These are phyloP conservation scores for Amphicarpaea edgeworthii DNA, from an alignment of 306 rosid genomes.

Conservation along the genomic window DNA sequence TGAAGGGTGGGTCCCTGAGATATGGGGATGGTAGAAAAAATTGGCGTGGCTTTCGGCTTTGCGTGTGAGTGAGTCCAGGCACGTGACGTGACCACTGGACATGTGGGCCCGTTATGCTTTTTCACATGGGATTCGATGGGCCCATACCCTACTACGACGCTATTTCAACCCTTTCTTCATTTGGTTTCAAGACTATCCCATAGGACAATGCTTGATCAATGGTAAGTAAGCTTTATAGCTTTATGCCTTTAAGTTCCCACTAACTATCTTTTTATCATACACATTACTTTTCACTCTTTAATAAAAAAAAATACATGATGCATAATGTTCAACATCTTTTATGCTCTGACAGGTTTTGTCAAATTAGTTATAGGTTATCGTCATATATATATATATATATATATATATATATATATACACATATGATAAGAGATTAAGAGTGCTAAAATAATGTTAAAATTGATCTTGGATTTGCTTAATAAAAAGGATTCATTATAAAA, in stretches of 20 bases:
- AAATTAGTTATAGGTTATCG: too few relatives aligned
- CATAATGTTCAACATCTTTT: too few relatives aligned
- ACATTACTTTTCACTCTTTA: neutral
- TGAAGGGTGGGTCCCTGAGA: slow-evolving; percentile 38
- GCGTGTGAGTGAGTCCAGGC: slow-evolving; percentile 11
- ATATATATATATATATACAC: too few relatives aligned
- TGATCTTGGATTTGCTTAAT: too few relatives aligned
- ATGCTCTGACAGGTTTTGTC: too few relatives aligned
- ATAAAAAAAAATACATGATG: too few relatives aligned
- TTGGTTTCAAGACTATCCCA: too few relatives aligned
- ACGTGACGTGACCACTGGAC: slow-evolving; percentile 40
- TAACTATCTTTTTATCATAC: neutral
- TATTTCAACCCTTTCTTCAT: too few relatives aligned
- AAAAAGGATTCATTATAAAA: too few relatives aligned
- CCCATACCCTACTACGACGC: neutral
- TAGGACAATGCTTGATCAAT: neutral
- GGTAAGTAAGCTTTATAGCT: too few relatives aligned
- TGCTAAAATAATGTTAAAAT: neutral
- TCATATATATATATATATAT: too few relatives aligned
- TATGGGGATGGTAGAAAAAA: neutral
- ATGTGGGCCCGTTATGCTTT: slow-evolving; percentile 22
- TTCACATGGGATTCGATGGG: slow-evolving; percentile 20
- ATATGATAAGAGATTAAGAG: too few relatives aligned
- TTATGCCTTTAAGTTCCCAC: neutral
- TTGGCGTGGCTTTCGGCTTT: slow-evolving; percentile 21